Conservation (phyloP, 2,329 filamentous ascomycete genomes). For the Hypoxylon sp. region DNA sequence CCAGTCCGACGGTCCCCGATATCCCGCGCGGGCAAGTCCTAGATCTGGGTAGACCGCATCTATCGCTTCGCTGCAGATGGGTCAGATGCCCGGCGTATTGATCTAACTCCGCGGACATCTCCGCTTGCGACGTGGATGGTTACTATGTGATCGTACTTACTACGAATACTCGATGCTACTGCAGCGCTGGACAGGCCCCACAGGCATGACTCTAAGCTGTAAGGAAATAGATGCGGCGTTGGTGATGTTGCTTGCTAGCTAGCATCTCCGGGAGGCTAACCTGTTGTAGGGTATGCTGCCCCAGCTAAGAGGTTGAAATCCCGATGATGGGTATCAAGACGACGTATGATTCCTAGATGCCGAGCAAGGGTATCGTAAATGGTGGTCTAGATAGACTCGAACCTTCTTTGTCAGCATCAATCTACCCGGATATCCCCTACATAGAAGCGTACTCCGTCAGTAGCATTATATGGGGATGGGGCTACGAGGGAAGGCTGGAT, state of each 20-base stretch:
- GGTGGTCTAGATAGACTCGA: background rate
- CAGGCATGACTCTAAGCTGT: background rate
- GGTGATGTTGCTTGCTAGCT: background rate
- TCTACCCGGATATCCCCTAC: background rate
- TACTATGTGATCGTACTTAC: background rate
- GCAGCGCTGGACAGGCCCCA: background rate
- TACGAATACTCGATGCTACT: background rate
- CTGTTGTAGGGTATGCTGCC: background rate
- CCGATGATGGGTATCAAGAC: background rate
- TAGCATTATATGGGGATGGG: background rate
- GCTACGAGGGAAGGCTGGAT: background rate
- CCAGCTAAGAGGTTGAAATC: background rate
- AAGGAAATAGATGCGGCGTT: background rate
- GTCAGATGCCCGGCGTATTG: background rate
- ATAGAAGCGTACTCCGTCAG: background rate
- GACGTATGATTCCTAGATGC: background rate
- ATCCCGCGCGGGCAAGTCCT: slow-evolving; percentile 12
- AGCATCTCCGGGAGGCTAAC: background rate
- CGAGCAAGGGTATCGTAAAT: background rate
- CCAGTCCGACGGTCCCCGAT: slow-evolving; percentile 7
- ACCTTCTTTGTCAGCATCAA: background rate
- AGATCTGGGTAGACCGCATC: slow-evolving; percentile 4
- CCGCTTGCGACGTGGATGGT: background rate
- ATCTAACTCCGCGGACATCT: background rate
- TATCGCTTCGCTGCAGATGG: slow-evolving; percentile 6